Evolutionary conservation across 371 early-diverging fungal genomes (phyloP).

Genomic region (Blakeslea trispora): DNA sequence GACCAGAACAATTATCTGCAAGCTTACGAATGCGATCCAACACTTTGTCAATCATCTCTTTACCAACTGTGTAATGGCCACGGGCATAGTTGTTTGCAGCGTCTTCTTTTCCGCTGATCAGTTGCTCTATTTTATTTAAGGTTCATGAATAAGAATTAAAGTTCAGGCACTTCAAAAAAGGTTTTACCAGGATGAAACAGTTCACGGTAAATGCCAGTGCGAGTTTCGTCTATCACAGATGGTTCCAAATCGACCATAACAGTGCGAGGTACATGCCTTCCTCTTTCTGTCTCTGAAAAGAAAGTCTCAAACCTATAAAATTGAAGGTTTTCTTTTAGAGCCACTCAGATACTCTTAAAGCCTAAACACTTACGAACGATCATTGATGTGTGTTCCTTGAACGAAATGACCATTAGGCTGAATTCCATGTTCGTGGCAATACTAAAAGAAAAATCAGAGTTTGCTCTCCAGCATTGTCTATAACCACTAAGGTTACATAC

Average conservation of each 20-base stretch:
- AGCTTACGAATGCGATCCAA: constrained; percentile 97
- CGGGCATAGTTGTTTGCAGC: constrained; percentile 99
- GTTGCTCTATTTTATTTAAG: constrained; percentile 21
- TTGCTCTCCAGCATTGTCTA: not conserved
- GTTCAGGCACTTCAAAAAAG: not conserved
- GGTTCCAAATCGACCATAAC: constrained; percentile 99
- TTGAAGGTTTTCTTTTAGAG: not conserved
- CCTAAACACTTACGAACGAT: constrained; percentile 45
- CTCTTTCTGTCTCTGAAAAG: constrained; percentile 95
- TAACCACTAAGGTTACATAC: constrained; percentile 18
- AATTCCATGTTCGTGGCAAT: constrained; percentile 96
- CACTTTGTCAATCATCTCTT: constrained; percentile 95
- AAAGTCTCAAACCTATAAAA: constrained; percentile 72
- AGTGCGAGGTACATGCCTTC: constrained; percentile 99
- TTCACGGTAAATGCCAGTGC: constrained; percentile 94
- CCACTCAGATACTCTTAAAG: constrained; percentile 44
- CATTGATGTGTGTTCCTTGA: constrained; percentile 41
- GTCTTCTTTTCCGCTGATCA: constrained; percentile 98
- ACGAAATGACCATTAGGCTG: constrained; percentile 87
- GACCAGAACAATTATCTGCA: constrained; percentile 97
- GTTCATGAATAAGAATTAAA: not conserved
- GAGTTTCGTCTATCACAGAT: constrained; percentile 97
- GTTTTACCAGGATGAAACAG: constrained; percentile 94
- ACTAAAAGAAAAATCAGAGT: constrained; percentile 30
- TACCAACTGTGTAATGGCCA: constrained; percentile 99